Evolutionary conservation across 192 early-diverging fungal genomes (phyloP), one percentile per base, ranked within the genome.

Genomic region (Coemansia sp.): DNA sequence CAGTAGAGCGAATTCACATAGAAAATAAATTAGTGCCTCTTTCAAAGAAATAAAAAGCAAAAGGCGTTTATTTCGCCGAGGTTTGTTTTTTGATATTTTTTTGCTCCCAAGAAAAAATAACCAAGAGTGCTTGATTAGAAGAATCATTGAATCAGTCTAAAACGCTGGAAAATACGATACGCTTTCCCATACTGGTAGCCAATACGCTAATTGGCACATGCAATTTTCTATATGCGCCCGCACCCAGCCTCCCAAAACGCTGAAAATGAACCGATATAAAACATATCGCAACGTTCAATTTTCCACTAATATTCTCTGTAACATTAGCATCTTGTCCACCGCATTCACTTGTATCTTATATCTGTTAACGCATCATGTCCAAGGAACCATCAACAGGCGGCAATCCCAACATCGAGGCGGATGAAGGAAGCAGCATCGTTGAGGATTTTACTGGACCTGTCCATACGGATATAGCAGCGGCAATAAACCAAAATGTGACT

Each of bases 1-100:
- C 6, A 44, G 19, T 30, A 59, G 17, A 62, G 38, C 15, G 28
- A 48, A 37, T 53, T 50, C 7, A 53, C 25, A 53, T 62, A n/a
- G 13, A 37, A 17, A 40, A 62, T 48, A 25, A 53, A 50, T 13
- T 5, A 6, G 20, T 14, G n/a, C n/a, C n/a, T 57, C 6, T 27
- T 48, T 23, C 13, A 42, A 23, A 25, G 22, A 48, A 23, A 48
- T 23, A 13, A 48, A 48, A 10, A 48, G 14, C 45, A 17, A 41
- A 41, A 17, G 13, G 17, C 0, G 14, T 41, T 41, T 41, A n/a
- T n/a, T n/a, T n/a, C n/a, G n/a, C n/a, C n/a, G n/a, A 6, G 4
- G 33, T 10, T 6, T 10, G 19, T 44, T 44, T 44, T 44, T 44
- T 11, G n/a, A 11, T n/a, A 6, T 22, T 48, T 48, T 48, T 48